Evolutionary conservation across 2,329 filamentous ascomycete genomes (phyloP).

Genomic region (Davidsoniella neocaledoniae): DNA sequence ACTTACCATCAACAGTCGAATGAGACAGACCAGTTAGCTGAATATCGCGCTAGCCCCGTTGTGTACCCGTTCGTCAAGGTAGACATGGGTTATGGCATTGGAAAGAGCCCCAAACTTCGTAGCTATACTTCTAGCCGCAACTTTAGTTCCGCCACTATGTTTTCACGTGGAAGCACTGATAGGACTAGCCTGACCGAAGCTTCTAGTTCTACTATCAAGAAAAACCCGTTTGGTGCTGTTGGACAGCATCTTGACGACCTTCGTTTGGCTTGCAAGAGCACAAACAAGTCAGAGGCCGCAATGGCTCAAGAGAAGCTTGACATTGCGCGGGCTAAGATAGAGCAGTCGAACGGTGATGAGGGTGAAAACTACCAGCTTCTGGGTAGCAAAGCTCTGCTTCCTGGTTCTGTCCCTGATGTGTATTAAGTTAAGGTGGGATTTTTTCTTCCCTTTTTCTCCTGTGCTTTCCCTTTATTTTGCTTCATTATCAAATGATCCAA

Average conservation of each 20-base stretch:
- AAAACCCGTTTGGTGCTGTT: background rate
- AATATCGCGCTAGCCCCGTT: no score
- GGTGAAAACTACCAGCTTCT: background rate
- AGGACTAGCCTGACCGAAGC: no score
- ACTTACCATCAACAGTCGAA: no score
- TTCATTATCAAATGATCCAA: background rate
- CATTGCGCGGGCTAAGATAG: background rate
- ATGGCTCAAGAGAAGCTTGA: background rate
- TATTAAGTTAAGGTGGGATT: background rate
- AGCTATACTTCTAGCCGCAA: no score
- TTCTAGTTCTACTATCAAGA: no score
- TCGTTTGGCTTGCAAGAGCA: background rate
- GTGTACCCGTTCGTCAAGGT: no score
- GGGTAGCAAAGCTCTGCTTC: background rate
- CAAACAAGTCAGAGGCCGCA: background rate
- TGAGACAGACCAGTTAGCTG: no score
- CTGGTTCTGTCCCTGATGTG: background rate
- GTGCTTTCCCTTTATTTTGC: background rate
- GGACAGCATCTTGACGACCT: constrained; percentile 3
- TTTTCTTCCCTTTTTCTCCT: background rate
- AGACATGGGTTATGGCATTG: no score
- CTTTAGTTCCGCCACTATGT: no score
- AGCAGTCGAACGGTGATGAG: no score
- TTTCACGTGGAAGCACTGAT: background rate
- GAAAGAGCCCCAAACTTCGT: no score